Conservation (phyloP, 2,329 filamentous ascomycete genomes). For the Botrytis porri region DNA sequence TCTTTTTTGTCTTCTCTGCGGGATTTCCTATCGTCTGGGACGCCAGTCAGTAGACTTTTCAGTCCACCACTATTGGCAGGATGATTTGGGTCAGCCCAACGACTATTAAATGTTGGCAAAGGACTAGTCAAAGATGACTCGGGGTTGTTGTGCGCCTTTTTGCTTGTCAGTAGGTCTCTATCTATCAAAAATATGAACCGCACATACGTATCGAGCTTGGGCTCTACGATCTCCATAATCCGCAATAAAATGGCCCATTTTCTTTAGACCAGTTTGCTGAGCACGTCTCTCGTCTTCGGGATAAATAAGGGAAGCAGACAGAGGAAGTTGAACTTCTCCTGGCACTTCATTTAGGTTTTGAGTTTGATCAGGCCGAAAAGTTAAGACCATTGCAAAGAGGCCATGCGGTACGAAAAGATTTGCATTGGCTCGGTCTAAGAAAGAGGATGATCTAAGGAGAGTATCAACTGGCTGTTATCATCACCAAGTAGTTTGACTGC, state of each 20-base stretch:
- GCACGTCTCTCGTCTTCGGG: not conserved
- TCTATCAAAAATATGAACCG: accelerated
- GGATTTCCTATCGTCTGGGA: not conserved
- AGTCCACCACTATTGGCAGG: slow-evolving; percentile 1
- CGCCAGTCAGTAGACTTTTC: slow-evolving; percentile 9
- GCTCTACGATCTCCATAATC: slow-evolving; percentile 23
- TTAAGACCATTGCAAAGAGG: slow-evolving; percentile 52
- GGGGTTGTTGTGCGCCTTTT: not conserved
- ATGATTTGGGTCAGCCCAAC: slow-evolving; percentile 13
- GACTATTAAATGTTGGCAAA: slow-evolving; percentile 1
- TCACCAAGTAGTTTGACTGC: not conserved
- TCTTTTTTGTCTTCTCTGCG: not conserved
- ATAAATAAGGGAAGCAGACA: not conserved
- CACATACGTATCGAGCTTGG: slow-evolving; percentile 21
- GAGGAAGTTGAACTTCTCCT: slow-evolving; percentile 10
- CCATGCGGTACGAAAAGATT: slow-evolving; percentile 54
- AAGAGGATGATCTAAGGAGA: slow-evolving; percentile 42
- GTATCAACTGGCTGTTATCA: slow-evolving; percentile 6
- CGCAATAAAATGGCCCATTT: slow-evolving; percentile 39
- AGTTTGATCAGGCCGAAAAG: slow-evolving; percentile 44
- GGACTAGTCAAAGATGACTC: slow-evolving; percentile 2
- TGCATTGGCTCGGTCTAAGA: slow-evolving; percentile 53
- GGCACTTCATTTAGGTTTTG: not conserved
- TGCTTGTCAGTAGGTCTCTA: not conserved
- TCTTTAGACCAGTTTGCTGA: slow-evolving; percentile 33